Evolutionary conservation across 1,139 yeast genomes (phyloP).

Genomic region (Groenewaldozyma sp.): DNA sequence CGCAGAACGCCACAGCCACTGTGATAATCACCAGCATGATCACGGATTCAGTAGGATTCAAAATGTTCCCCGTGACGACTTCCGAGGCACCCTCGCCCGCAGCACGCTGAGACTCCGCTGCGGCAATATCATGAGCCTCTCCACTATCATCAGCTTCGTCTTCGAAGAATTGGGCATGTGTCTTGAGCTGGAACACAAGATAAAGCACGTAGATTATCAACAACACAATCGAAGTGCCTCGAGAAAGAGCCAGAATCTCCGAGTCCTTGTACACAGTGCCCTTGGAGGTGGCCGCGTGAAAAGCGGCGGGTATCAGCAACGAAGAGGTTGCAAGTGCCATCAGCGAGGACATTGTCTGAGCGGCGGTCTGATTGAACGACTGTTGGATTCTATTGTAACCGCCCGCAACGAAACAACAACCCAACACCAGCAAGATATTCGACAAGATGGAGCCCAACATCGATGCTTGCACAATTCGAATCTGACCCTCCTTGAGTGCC

Average conservation of each 20-base stretch:
- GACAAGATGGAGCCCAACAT: constrained; percentile 93
- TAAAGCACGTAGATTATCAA: constrained; percentile 71
- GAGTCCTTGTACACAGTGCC: constrained; percentile 27
- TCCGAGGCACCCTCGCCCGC: background rate
- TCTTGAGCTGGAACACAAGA: constrained; percentile 76
- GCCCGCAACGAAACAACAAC: constrained; percentile 93
- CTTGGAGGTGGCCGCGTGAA: constrained; percentile 69
- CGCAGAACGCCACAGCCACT: constrained; percentile 77
- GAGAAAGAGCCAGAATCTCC: constrained; percentile 63
- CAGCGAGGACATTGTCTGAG: constrained; percentile 92
- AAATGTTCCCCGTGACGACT: constrained; percentile 13
- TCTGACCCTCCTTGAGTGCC: constrained; percentile 77
- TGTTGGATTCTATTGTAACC: constrained; percentile 83
- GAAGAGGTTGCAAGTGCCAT: constrained; percentile 89
- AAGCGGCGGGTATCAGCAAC: constrained; percentile 88
- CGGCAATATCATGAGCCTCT: background rate
- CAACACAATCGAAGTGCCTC: constrained; percentile 78
- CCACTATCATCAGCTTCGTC: constrained; percentile 32
- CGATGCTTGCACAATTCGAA: constrained; percentile 87
- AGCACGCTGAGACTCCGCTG: constrained; percentile 15
- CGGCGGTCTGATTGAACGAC: constrained; percentile 88
- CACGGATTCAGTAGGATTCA: constrained; percentile 23
- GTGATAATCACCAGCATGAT: constrained; percentile 50
- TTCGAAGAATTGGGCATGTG: constrained; percentile 63
- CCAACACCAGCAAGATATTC: constrained; percentile 77